Percentiles rank a stretch among this genome's conserved stretches.
Conservation (phyloP, 2,329 filamentous ascomycete genomes). For the Thielaviopsis euricoi region DNA sequence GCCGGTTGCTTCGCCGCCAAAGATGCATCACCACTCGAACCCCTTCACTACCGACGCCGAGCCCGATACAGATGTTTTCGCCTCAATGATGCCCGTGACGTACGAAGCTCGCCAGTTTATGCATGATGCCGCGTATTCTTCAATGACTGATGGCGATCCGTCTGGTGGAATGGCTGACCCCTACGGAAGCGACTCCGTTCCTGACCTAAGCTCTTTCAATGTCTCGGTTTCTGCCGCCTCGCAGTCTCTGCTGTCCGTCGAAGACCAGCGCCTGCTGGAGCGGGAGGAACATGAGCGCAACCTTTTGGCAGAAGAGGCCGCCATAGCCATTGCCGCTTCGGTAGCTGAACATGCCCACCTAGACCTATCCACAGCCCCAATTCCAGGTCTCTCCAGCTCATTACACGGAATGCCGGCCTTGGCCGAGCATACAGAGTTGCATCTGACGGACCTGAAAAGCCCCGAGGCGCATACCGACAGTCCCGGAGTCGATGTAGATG, state of each 20-base stretch:
- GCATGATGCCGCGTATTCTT: slow-evolving; percentile 30
- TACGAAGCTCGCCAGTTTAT: slow-evolving; percentile 34
- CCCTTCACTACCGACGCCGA: slow-evolving; percentile 8
- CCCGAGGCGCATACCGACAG: slow-evolving; percentile 1
- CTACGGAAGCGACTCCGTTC: slow-evolving; percentile 27
- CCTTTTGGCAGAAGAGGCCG: slow-evolving; percentile 8
- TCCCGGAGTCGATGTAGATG: slow-evolving; percentile 1
- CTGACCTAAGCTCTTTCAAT: slow-evolving; percentile 28
- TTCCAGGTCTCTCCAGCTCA: slow-evolving; percentile 4
- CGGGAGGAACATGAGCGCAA: slow-evolving; percentile 7
- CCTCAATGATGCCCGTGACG: slow-evolving; percentile 31
- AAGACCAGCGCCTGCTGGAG: slow-evolving; percentile 15
- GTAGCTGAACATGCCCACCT: slow-evolving; percentile 8
- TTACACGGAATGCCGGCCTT: slow-evolving; percentile 7
- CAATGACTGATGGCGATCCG: slow-evolving; percentile 24
- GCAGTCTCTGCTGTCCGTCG: slow-evolving; percentile 22
- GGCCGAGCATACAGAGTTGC: slow-evolving; percentile 16
- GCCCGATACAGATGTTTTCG: slow-evolving; percentile 8
- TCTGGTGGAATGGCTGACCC: slow-evolving; percentile 19
- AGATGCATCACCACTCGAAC: slow-evolving; percentile 13
- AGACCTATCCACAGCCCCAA: slow-evolving; percentile 9
- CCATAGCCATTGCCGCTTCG: slow-evolving; percentile 8
- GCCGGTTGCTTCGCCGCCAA: slow-evolving; percentile 4
- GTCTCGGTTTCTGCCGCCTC: slow-evolving; percentile 16
- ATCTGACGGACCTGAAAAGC: slow-evolving; percentile 7